Evolutionary conservation across 2,329 filamentous ascomycete species (phyloP).

Genomic region (Beauveria sp.): DNA sequence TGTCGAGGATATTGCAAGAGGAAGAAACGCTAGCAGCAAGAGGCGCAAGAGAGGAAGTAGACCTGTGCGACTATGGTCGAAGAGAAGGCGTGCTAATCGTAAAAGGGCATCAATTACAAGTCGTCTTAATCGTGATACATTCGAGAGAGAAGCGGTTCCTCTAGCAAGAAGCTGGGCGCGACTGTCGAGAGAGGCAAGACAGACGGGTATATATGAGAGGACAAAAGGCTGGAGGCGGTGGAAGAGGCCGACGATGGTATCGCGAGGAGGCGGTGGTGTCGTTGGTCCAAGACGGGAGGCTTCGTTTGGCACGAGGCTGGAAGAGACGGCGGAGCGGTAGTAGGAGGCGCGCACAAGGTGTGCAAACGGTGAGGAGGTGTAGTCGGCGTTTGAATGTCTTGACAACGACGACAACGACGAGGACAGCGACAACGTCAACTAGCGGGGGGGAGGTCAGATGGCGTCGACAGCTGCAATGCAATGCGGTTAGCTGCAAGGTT

Average conservation of each 20-base stretch:
- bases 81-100: slow-evolving; percentile 20
- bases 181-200: not conserved
- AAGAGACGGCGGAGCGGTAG: not conserved
- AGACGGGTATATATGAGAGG: not conserved
- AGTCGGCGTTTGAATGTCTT: not conserved
- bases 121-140: slow-evolving; percentile 19
- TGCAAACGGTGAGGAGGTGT: slow-evolving; percentile 4
- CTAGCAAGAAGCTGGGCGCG: not conserved
- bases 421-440: too few relatives aligned
- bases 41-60: not conserved
- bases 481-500: slow-evolving; percentile 23
- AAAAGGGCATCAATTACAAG: slow-evolving; percentile 20
- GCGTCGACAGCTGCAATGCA: slow-evolving; percentile 25
- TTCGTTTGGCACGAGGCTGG: not conserved
- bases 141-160: slow-evolving; percentile 1
- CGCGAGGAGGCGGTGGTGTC: not conserved
- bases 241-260: not conserved
- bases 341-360: not conserved
- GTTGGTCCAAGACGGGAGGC: not conserved
- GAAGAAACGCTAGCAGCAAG: slow-evolving; percentile 3
- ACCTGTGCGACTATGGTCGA: slow-evolving; percentile 1
- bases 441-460: not conserved
- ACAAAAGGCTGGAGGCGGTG: not conserved
- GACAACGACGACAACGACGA: not conserved
- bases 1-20: not conserved